Evolutionary conservation across 129 eudicot genomes (phyloP).

Genomic region (Cynara cardunculus): DNA sequence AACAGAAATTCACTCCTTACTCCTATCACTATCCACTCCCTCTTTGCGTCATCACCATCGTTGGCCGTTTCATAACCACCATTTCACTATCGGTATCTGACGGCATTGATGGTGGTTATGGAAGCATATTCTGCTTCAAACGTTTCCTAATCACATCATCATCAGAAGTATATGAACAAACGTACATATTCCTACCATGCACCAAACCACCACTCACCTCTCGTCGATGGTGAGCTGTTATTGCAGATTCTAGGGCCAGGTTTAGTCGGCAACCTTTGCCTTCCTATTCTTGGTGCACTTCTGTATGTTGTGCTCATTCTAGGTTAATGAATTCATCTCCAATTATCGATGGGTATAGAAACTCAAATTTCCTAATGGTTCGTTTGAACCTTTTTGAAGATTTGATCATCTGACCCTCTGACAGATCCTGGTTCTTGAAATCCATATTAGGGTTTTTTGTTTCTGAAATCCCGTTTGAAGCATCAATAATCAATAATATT

Average conservation of each 20-base stretch:
- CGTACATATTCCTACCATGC: slow-evolving; percentile 74
- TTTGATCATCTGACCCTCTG: no score
- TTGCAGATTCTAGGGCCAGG: slow-evolving; percentile 69
- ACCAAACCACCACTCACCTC: slow-evolving; percentile 64
- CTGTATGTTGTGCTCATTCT: slow-evolving; percentile 80
- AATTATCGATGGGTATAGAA: no score
- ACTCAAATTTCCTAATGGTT: no score
- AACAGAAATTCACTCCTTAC: slow-evolving; percentile 1
- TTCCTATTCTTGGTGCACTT: no score
- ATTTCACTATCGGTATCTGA: slow-evolving; percentile 32
- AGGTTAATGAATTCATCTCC: slow-evolving; percentile 27
- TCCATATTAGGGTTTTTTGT: no score
- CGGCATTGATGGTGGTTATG: slow-evolving; percentile 22
- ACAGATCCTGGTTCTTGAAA: no score
- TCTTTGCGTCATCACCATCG: slow-evolving; percentile 25
- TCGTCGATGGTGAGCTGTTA: slow-evolving; percentile 61
- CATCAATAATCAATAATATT: no score
- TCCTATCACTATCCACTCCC: slow-evolving; percentile 23
- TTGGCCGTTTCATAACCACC: slow-evolving; percentile 42
- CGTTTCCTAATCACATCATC: slow-evolving; percentile 26
- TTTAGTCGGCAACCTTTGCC: no score
- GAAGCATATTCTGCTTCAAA: slow-evolving; percentile 16
- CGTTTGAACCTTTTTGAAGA: no score
- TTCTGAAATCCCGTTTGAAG: no score
- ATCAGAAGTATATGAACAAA: slow-evolving; percentile 53